Conservation (phyloP, 768 basidiomycete species). For the Kwoniella dendrophila region DNA sequence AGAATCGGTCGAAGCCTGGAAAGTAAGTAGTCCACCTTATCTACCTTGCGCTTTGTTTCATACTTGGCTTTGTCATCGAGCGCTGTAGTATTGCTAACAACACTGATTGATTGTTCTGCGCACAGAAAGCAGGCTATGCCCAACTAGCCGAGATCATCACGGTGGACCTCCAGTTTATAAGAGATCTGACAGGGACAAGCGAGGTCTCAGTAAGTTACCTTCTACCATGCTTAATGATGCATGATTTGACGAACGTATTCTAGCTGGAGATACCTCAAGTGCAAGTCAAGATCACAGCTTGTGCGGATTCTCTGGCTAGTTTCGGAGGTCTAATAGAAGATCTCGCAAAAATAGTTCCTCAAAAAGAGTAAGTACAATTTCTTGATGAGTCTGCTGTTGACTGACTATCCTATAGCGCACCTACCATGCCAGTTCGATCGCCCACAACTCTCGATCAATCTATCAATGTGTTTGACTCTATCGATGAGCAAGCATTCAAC, state of each 20-base stretch:
- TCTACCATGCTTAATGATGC: neutral
- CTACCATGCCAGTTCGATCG: slow-evolving; percentile 12
- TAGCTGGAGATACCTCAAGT: slow-evolving; percentile 35
- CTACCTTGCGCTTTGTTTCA: neutral
- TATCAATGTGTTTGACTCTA: slow-evolving; percentile 52
- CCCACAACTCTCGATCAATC: slow-evolving; percentile 28
- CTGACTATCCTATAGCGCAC: slow-evolving; percentile 1
- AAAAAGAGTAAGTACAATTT: slow-evolving; percentile 24
- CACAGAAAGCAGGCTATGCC: slow-evolving; percentile 46
- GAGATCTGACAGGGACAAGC: slow-evolving; percentile 23
- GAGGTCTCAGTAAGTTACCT: slow-evolving; percentile 28
- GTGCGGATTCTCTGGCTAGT: slow-evolving; percentile 55
- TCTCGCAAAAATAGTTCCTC: slow-evolving; percentile 33
- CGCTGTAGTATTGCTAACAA: neutral
- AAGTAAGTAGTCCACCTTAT: slow-evolving; percentile 59
- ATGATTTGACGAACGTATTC: neutral
- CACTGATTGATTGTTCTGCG: slow-evolving; percentile 54
- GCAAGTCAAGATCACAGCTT: slow-evolving; percentile 44
- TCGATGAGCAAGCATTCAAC: slow-evolving; percentile 82
- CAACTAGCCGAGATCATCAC: slow-evolving; percentile 33
- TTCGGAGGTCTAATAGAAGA: slow-evolving; percentile 44
- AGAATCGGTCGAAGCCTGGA: slow-evolving; percentile 65
- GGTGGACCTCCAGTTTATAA: slow-evolving; percentile 30
- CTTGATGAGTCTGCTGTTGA: neutral
- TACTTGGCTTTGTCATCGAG: neutral